phyloP scores from a whole-genome alignment of 768 basidiomycete species.

The Fomitopsis serialis region DNA sequence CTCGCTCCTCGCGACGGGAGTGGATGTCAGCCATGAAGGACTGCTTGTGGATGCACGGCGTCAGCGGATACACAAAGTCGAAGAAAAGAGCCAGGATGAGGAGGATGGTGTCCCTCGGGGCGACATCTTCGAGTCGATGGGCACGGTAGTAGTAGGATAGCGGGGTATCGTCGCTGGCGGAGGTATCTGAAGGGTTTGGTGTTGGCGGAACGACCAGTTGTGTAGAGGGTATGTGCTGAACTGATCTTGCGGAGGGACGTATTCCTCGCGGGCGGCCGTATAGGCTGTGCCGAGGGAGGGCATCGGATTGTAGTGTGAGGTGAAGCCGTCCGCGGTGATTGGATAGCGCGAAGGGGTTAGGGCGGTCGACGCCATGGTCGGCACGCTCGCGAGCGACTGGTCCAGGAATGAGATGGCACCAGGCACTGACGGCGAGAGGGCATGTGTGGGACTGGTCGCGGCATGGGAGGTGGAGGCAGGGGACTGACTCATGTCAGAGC shows the following conservation, averaged over 20 bases:
- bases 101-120: conserved; percentile 74
- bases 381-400: conserved; percentile 32
- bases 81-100: conserved; percentile 87
- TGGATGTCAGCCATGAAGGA: conserved; percentile 90
- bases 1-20: conserved; percentile 72
- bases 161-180: conserved; percentile 45
- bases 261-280: conserved; percentile 28
- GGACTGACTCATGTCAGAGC: conserved; percentile 25
- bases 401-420: conserved; percentile 42
- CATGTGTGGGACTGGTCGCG: conserved; percentile 37
- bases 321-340: conserved; percentile 65
- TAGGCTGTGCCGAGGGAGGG: conserved; percentile 26
- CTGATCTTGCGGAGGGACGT: conserved; percentile 39
- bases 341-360: conserved; percentile 67
- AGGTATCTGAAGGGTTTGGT: conserved; percentile 42
- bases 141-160: conserved; percentile 71
- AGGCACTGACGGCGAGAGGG: conserved; percentile 31
- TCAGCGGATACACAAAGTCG: conserved; percentile 89
- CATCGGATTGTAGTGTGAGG: conserved; percentile 45
- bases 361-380: conserved; percentile 35
- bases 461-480: conserved; percentile 36
- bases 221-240: conserved; percentile 62
- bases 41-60: conserved; percentile 87
- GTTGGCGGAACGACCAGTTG: conserved; percentile 70
- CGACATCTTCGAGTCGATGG: conserved; percentile 75